Conservation (phyloP, 1,139 yeast species). For the Magnusiomyces fungicola region DNA sequence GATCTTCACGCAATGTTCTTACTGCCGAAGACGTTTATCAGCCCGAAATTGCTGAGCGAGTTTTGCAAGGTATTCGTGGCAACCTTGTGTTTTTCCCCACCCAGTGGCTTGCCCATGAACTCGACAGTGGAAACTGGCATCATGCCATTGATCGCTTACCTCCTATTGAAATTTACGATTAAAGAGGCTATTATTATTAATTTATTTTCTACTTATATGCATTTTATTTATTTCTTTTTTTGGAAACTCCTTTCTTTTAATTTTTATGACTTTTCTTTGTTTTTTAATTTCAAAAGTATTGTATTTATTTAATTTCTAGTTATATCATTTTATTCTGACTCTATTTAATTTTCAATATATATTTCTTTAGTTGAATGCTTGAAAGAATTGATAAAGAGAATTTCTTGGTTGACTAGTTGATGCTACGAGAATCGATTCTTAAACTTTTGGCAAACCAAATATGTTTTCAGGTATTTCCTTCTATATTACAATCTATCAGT, state of each 20-base stretch:
- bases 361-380: no score
- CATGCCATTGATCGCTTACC: conserved; percentile 90
- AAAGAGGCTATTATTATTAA: conserved; percentile 10
- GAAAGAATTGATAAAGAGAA: no score
- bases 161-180: conserved; percentile 91
- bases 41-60: conserved; percentile 65
- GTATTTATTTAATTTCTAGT: not conserved
- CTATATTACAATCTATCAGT: no score
- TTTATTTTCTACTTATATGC: not conserved
- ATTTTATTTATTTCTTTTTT: conserved; percentile 1
- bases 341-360: no score
- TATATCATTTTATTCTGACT: not conserved
- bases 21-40: conserved; percentile 51
- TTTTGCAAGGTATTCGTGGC: conserved; percentile 74
- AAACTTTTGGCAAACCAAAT: no score
- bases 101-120: conserved; percentile 82
- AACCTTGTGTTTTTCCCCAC: conserved; percentile 84
- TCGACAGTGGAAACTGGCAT: conserved; percentile 86
- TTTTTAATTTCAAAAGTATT: not conserved
- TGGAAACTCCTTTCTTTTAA: not conserved
- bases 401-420: no score
- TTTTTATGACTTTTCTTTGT: not conserved
- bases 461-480: no score
- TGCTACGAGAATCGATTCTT: no score
- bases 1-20: conserved; percentile 5